These are phyloP conservation scores for Plasmopara viticola DNA, from an alignment of 352 stramenopile species.

Conservation along the genomic window DNA sequence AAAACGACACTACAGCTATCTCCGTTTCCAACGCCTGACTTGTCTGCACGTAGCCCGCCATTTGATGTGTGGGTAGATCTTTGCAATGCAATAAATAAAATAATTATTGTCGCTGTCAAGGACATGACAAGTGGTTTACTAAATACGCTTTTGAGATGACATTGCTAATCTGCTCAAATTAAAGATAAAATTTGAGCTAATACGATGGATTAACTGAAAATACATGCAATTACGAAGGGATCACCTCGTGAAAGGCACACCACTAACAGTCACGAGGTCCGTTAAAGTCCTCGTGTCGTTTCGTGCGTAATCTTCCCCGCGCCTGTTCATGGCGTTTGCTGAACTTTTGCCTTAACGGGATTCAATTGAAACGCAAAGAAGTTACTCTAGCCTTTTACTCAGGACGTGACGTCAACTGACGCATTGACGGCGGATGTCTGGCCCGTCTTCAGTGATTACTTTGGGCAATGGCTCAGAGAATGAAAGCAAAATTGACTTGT, in stretches of 20 bases:
- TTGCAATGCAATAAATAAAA: too few species aligned
- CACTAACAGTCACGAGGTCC: conserved; percentile 8
- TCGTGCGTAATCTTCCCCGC: conserved; percentile 18
- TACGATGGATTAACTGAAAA: too few species aligned
- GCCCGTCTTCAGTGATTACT: conserved; percentile 1
- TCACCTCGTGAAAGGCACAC: background rate
- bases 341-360: conserved; percentile 9
- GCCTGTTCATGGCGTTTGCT: conserved; percentile 12
- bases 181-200: too few species aligned
- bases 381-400: background rate
- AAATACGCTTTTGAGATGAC: too few species aligned
- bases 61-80: background rate
- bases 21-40: conserved; percentile 24
- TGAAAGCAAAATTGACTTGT: conserved; percentile 1
- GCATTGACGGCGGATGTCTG: background rate
- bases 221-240: background rate
- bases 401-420: background rate
- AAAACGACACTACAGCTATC: conserved; percentile 14
- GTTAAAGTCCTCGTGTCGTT: conserved; percentile 19
- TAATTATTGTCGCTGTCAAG: too few species aligned
- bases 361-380: conserved; percentile 5
- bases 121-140: too few species aligned
- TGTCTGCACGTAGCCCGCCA: conserved; percentile 3
- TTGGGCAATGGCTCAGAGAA: conserved; percentile 1
- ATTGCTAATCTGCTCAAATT: too few species aligned